A percentile compares a stretch with the other conserved stretches of the same genome.
Conservation (phyloP, 2,329 filamentous ascomycete species). For the Botrytis hyacinthi region DNA sequence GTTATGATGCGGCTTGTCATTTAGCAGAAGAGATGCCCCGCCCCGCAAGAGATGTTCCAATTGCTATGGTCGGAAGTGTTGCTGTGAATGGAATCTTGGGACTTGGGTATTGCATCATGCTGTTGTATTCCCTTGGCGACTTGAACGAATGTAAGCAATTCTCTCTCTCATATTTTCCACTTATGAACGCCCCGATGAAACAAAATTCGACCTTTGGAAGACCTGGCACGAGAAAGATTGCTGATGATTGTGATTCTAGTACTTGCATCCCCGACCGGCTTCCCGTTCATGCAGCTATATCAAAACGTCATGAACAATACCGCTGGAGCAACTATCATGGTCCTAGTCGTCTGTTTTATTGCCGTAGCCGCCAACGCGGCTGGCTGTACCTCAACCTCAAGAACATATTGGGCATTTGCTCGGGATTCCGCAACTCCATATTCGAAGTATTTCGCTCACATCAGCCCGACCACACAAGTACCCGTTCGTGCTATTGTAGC, state of each 20-base stretch:
- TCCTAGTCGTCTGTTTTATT: slow-evolving; percentile 37
- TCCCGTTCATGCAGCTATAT: slow-evolving; percentile 49
- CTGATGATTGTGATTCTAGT: slow-evolving; percentile 27
- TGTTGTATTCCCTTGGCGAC: slow-evolving; percentile 46
- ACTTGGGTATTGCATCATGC: slow-evolving; percentile 43
- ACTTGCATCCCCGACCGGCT: slow-evolving; percentile 44
- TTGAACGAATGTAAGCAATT: slow-evolving; percentile 34
- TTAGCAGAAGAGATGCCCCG: slow-evolving; percentile 49
- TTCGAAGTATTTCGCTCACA: slow-evolving; percentile 42
- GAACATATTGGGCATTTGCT: slow-evolving; percentile 48
- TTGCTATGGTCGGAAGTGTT: slow-evolving; percentile 46
- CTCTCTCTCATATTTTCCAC: too few species aligned
- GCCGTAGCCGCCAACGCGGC: slow-evolving; percentile 49
- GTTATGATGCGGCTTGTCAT: slow-evolving; percentile 47
- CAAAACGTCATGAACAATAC: slow-evolving; percentile 41
- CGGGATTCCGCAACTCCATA: slow-evolving; percentile 43
- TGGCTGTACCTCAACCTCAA: slow-evolving; percentile 44
- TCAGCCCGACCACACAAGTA: slow-evolving; percentile 38
- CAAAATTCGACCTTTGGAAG: not conserved
- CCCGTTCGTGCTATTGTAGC: slow-evolving; percentile 43
- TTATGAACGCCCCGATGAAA: not conserved
- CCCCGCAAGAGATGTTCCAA: slow-evolving; percentile 43
- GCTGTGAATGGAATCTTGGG: slow-evolving; percentile 48
- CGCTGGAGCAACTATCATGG: slow-evolving; percentile 7
- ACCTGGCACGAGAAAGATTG: not conserved